Evolutionary conservation across 2,329 filamentous ascomycete species (phyloP).

Genomic region (Pseudopyricularia cyperi): DNA sequence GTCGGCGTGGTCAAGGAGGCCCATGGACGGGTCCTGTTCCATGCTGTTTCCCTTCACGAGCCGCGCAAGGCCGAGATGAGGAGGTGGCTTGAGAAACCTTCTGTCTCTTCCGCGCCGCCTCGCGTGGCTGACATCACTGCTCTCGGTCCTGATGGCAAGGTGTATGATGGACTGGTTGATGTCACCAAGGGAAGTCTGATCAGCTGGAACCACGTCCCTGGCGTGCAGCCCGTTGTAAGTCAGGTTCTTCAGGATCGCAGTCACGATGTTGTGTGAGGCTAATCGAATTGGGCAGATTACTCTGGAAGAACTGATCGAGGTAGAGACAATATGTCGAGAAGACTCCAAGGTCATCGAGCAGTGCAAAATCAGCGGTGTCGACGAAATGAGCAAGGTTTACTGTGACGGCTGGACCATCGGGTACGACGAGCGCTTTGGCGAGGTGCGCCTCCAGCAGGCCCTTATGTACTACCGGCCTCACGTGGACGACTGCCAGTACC

Average conservation of each 20-base stretch:
- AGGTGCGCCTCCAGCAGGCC: slow-evolving; percentile 73
- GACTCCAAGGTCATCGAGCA: slow-evolving; percentile 86
- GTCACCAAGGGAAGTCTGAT: slow-evolving; percentile 52
- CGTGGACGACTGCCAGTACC: slow-evolving; percentile 78
- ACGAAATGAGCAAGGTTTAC: slow-evolving; percentile 92
- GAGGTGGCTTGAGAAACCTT: slow-evolving; percentile 58
- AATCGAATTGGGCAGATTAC: slow-evolving; percentile 40
- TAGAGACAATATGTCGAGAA: slow-evolving; percentile 62
- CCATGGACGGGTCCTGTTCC: slow-evolving; percentile 65
- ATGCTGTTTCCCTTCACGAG: slow-evolving; percentile 74
- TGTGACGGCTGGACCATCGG: slow-evolving; percentile 96
- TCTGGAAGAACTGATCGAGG: slow-evolving; percentile 75
- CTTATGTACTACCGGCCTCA: slow-evolving; percentile 91
- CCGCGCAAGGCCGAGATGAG: slow-evolving; percentile 77
- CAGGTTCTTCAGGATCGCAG: neutral
- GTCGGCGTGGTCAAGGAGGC: slow-evolving; percentile 57
- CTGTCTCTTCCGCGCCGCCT: slow-evolving; percentile 45
- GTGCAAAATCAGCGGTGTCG: slow-evolving; percentile 70
- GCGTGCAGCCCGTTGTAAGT: slow-evolving; percentile 66
- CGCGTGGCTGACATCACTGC: slow-evolving; percentile 74
- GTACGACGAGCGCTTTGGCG: slow-evolving; percentile 79
- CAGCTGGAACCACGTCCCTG: slow-evolving; percentile 62
- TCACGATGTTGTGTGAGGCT: neutral
- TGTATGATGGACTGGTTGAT: slow-evolving; percentile 74
- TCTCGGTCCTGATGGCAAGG: slow-evolving; percentile 64